phyloP scores from a whole-genome alignment of 257 asterid species.

The Scutellaria barbata region DNA sequence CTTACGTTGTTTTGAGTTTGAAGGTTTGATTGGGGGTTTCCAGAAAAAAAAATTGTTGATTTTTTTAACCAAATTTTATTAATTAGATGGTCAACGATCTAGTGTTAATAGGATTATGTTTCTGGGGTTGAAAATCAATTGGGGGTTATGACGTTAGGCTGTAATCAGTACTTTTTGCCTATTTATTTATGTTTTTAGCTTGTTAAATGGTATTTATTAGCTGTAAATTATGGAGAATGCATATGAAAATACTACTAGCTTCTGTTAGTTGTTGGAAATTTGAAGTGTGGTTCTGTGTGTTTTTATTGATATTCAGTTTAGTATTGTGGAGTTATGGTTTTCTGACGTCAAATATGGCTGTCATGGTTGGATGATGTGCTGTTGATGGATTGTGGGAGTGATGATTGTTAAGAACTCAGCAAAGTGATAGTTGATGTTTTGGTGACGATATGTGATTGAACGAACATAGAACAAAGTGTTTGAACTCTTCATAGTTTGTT shows the following conservation, averaged over 20 bases:
- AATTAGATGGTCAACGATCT: conserved; percentile 37
- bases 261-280: conserved; percentile 13
- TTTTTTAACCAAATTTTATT: not conserved
- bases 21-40: conserved; percentile 11
- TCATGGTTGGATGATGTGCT: conserved; percentile 16
- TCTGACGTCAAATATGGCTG: conserved; percentile 14
- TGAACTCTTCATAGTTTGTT: conserved; percentile 16
- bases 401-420: conserved; percentile 5
- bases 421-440: not conserved
- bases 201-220: conserved; percentile 20
- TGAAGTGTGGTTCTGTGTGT: conserved; percentile 16
- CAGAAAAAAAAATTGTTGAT: not conserved
- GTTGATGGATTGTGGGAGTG: conserved; percentile 21
- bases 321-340: not conserved
- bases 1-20: conserved; percentile 1
- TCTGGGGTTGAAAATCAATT: conserved; percentile 25
- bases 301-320: not conserved
- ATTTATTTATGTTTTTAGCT: not conserved
- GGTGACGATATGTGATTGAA: not conserved
- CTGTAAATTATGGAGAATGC: conserved; percentile 18
- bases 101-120: conserved; percentile 15
- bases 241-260: conserved; percentile 6
- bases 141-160: conserved; percentile 32
- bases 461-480: not conserved
- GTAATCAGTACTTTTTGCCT: not conserved